Percentiles rank a stretch among this genome's conserved stretches.
Conservation (phyloP, 2,329 filamentous ascomycete species). For the Xylariaceae sp. region DNA sequence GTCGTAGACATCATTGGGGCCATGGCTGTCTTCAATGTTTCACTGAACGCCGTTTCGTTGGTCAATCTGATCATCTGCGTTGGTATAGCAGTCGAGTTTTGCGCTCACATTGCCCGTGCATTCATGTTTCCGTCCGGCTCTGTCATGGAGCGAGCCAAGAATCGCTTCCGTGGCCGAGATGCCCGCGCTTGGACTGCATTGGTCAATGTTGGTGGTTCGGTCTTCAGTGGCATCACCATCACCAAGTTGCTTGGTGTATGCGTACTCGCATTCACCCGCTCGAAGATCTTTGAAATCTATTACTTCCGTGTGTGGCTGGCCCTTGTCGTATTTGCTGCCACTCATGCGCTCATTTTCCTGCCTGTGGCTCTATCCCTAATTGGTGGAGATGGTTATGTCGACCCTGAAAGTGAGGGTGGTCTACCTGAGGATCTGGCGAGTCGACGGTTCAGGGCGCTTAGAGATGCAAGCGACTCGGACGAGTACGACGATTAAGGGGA, state of each 20-base stretch:
- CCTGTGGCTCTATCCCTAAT: slow-evolving; percentile 83
- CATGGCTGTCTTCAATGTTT: slow-evolving; percentile 86
- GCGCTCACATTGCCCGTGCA: slow-evolving; percentile 90
- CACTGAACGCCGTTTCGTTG: slow-evolving; percentile 88
- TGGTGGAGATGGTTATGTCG: slow-evolving; percentile 83
- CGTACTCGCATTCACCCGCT: slow-evolving; percentile 89
- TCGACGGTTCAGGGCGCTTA: slow-evolving; percentile 71
- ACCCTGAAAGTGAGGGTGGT: slow-evolving; percentile 81
- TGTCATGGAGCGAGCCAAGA: slow-evolving; percentile 76
- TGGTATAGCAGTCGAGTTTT: slow-evolving; percentile 95
- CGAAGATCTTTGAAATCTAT: slow-evolving; percentile 99
- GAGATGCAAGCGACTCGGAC: slow-evolving; percentile 72
- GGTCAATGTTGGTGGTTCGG: slow-evolving; percentile 89
- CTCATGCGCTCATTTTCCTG: slow-evolving; percentile 85
- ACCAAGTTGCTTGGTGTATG: slow-evolving; percentile 91
- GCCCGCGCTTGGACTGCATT: slow-evolving; percentile 88
- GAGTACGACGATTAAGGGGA: slow-evolving; percentile 45
- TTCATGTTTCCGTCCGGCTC: slow-evolving; percentile 88
- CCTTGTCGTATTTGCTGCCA: slow-evolving; percentile 81
- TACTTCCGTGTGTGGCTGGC: slow-evolving; percentile 97
- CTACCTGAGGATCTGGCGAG: slow-evolving; percentile 84
- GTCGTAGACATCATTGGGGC: slow-evolving; percentile 91
- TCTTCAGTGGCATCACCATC: slow-evolving; percentile 93
- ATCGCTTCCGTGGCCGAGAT: slow-evolving; percentile 74
- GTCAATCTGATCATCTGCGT: slow-evolving; percentile 98